Percentiles rank a stretch among this genome's conserved stretches.
Evolutionary conservation across 768 basidiomycete species (phyloP).

Genomic region (Mycena vitilis): DNA sequence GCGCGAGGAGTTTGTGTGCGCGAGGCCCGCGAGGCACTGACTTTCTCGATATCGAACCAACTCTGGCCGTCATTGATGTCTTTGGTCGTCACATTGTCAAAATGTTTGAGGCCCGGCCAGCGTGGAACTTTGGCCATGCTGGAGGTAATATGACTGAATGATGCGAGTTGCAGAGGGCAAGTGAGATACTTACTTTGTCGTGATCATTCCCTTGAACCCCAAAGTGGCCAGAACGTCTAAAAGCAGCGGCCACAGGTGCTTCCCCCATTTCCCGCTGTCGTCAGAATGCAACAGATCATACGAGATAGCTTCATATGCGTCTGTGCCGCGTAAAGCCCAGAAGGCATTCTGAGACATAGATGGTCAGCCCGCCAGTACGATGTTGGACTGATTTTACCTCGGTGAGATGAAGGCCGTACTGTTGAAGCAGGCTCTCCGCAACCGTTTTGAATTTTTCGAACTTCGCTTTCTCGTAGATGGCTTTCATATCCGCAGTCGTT

Average conservation of each 20-base stretch:
- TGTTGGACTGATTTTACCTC: conserved; percentile 13
- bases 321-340: conserved; percentile 23
- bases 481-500: conserved; percentile 16
- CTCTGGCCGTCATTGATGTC: conserved; percentile 30
- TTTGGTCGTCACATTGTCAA: conserved; percentile 29
- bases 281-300: conserved; percentile 29
- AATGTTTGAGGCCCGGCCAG: conserved; percentile 33
- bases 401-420: conserved; percentile 25
- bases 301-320: conserved; percentile 22
- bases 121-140: conserved; percentile 29
- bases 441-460: conserved; percentile 8
- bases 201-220: conserved; percentile 22
- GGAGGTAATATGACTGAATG: background rate
- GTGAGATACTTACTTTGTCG: conserved; percentile 17
- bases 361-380: background rate
- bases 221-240: conserved; percentile 8
- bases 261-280: conserved; percentile 32
- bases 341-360: conserved; percentile 25
- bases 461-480: conserved; percentile 10
- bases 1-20: background rate
- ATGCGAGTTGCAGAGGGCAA: no score
- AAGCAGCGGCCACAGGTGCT: conserved; percentile 27
- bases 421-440: conserved; percentile 21
- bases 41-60: conserved; percentile 34
- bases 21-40: background rate